phyloP scores from a whole-genome alignment of 164 flowering plant genomes.

The Umbilicus rupestris region DNA sequence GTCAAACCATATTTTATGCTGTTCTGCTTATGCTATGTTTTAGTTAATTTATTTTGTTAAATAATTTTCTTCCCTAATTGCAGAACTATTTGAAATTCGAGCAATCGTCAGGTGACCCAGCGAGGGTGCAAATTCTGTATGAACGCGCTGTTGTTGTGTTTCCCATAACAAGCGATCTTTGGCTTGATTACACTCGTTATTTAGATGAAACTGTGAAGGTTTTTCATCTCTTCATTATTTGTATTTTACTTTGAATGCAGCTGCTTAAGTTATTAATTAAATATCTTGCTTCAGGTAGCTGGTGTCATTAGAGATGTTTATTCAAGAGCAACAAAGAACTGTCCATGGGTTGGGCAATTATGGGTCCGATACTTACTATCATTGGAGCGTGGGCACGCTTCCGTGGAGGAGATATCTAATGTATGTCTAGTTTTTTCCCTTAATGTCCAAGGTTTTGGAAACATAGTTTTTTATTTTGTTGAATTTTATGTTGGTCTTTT shows the following conservation, averaged over 20 bases:
- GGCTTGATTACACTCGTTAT: conserved; percentile 78
- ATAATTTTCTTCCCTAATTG: conserved; percentile 13
- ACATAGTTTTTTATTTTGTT: neutral
- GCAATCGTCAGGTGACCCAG: conserved; percentile 60
- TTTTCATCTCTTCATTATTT: conserved; percentile 10
- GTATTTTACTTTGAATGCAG: neutral
- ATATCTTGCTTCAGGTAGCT: conserved; percentile 40
- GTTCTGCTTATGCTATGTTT: neutral
- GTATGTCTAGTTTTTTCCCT: conserved; percentile 33
- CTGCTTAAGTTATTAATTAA: neutral
- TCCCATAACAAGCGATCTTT: conserved; percentile 74
- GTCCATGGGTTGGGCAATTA: conserved; percentile 84
- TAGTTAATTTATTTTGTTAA: neutral
- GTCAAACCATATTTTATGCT: neutral
- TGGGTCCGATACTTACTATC: conserved; percentile 77
- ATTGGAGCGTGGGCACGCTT: conserved; percentile 59
- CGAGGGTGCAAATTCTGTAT: conserved; percentile 73
- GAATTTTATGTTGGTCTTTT: neutral
- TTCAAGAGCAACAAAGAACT: conserved; percentile 71
- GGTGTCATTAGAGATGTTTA: conserved; percentile 41
- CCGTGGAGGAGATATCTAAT: conserved; percentile 56
- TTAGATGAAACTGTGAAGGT: conserved; percentile 85
- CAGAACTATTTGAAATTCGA: conserved; percentile 85
- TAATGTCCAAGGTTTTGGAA: neutral
- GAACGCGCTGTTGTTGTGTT: conserved; percentile 87